Evolutionary conservation across 768 basidiomycete genomes (phyloP).

Genomic region (Strobilomyces confusus): DNA sequence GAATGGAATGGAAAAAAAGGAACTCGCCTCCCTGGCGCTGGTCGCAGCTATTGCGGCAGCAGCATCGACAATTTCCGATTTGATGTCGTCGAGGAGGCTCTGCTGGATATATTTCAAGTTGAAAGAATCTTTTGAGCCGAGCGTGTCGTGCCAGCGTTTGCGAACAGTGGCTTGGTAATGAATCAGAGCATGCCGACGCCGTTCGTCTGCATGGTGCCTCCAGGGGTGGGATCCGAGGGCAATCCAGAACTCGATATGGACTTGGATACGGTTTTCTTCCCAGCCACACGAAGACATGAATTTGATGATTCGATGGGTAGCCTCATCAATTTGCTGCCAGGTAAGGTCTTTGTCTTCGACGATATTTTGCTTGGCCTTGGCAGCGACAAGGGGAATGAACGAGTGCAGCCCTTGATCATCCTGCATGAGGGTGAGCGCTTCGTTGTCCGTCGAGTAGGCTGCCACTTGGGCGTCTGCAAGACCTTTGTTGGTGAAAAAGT

Average conservation of each 20-base stretch:
- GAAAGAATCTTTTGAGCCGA: neutral
- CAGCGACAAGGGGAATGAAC: neutral
- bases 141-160: neutral
- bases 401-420: neutral
- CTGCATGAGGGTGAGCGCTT: neutral
- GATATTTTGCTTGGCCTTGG: neutral
- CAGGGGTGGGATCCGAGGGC: neutral
- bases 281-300: neutral
- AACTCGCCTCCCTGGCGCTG: neutral
- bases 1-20: too few relatives aligned
- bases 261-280: neutral
- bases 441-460: neutral
- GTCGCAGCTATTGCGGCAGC: neutral
- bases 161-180: neutral
- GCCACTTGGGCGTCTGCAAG: neutral
- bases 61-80: neutral
- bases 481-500: neutral
- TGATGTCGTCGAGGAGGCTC: neutral
- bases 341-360: neutral
- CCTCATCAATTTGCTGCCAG: neutral
- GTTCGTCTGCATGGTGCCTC: neutral
- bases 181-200: neutral
- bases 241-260: neutral
- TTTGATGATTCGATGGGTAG: neutral
- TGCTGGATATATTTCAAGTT: neutral